phyloP scores from a whole-genome alignment of 1,139 yeast species.

The Sporopachydermia cereana region DNA sequence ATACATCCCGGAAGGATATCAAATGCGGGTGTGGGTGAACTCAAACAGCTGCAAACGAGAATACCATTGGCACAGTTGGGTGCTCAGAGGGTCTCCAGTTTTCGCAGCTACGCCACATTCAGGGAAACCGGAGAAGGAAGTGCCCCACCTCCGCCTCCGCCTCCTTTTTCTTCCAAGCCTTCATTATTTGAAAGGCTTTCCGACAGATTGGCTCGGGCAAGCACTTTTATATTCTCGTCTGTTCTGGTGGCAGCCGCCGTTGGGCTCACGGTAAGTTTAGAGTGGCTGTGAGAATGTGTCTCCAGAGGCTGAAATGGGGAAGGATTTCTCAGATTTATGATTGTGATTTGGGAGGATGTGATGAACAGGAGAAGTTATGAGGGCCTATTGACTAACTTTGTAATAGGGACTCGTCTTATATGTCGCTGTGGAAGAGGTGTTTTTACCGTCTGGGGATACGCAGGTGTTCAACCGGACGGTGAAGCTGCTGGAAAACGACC shows the following conservation, averaged over 20 bases:
- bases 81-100: too few species aligned
- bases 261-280: conserved; percentile 32
- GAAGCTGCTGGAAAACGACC: conserved; percentile 57
- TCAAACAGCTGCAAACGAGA: too few species aligned
- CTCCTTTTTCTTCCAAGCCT: not conserved
- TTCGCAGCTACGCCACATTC: not conserved
- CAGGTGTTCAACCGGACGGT: conserved; percentile 83
- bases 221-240: conserved; percentile 41
- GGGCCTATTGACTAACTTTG: too few species aligned
- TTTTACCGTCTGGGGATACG: conserved; percentile 86
- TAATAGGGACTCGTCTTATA: conserved; percentile 54
- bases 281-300: too few species aligned
- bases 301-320: too few species aligned
- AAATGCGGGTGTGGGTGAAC: too few species aligned
- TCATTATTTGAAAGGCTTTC: conserved; percentile 7
- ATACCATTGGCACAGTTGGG: too few species aligned
- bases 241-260: conserved; percentile 42
- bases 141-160: conserved; percentile 4
- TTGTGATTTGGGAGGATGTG: too few species aligned
- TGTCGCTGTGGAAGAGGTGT: conserved; percentile 62
- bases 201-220: conserved; percentile 23
- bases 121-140: not conserved
- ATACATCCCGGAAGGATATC: too few species aligned
- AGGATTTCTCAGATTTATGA: too few species aligned
- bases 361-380: too few species aligned